These are phyloP conservation scores for Schoenoplectus tabernaemontani DNA, from an alignment of 202 grass and related monocot species.

Conservation along the genomic window DNA sequence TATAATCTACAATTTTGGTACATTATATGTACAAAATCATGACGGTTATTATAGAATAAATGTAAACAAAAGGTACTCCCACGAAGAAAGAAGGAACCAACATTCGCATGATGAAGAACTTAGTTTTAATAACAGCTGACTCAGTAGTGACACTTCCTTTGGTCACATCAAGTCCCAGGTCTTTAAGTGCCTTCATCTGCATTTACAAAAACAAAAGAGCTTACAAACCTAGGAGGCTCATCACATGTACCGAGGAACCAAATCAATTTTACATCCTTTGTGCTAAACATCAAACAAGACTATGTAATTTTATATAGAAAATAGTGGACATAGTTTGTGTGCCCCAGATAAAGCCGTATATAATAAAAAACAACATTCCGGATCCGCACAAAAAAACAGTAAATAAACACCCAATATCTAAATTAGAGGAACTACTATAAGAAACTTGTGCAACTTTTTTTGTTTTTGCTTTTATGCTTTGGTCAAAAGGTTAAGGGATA, in stretches of 20 bases:
- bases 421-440: not conserved
- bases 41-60: not conserved
- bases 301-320: not conserved
- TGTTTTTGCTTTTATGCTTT: not conserved
- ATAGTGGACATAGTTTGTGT: not conserved
- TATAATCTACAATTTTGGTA: not conserved
- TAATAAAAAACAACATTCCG: not conserved
- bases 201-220: slow-evolving; percentile 36
- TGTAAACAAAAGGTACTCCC: not conserved
- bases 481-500: not conserved
- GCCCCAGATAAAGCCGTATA: too few relatives aligned
- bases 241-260: not conserved
- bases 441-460: not conserved
- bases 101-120: slow-evolving; percentile 85
- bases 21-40: not conserved
- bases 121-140: slow-evolving; percentile 59
- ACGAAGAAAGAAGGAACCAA: slow-evolving; percentile 30
- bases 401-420: not conserved
- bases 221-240: not conserved
- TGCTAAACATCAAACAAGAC: not conserved
- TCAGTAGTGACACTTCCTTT: slow-evolving; percentile 85
- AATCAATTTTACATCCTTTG: not conserved
- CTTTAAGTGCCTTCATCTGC: slow-evolving; percentile 91
- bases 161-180: slow-evolving; percentile 81
- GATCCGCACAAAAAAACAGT: not conserved